phyloP scores from a whole-genome alignment of 192 early-diverging fungal species.

The Pecoramyces ruminantium region DNA sequence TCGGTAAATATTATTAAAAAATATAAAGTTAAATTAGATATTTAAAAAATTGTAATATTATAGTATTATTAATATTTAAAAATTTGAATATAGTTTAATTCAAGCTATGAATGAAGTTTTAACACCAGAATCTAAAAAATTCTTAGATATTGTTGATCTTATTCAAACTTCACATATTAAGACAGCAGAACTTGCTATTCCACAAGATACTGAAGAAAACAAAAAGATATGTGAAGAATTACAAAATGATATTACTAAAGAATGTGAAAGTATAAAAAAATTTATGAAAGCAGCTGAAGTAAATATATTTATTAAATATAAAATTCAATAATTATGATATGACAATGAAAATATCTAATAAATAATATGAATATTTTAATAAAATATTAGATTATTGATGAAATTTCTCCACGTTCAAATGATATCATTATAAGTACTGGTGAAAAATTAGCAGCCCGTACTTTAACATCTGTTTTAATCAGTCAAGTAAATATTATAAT shows the following conservation, averaged over 20 bases:
- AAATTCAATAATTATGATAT: too few species aligned
- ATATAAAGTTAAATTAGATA: too few species aligned
- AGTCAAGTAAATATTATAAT: conserved; percentile 30
- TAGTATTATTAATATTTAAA: too few species aligned
- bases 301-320: too few species aligned
- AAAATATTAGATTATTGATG: conserved; percentile 32
- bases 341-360: too few species aligned
- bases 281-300: conserved; percentile 89
- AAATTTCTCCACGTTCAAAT: conserved; percentile 86
- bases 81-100: conserved; percentile 43
- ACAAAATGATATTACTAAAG: conserved; percentile 47
- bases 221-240: conserved; percentile 13
- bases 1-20: conserved; percentile 31
- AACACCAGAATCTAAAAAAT: conserved; percentile 45
- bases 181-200: conserved; percentile 28
- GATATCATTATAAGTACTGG: conserved; percentile 90
- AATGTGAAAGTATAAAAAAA: conserved; percentile 56
- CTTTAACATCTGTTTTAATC: conserved; percentile 67
- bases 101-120: conserved; percentile 55
- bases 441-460: conserved; percentile 83
- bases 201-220: conserved; percentile 4
- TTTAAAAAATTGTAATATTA: too few species aligned
- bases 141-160: conserved; percentile 61
- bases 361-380: too few species aligned
- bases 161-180: conserved; percentile 69